These are phyloP conservation scores for Lachnellula cervina DNA, from an alignment of 2,329 filamentous ascomycete species.

Conservation along the genomic window DNA sequence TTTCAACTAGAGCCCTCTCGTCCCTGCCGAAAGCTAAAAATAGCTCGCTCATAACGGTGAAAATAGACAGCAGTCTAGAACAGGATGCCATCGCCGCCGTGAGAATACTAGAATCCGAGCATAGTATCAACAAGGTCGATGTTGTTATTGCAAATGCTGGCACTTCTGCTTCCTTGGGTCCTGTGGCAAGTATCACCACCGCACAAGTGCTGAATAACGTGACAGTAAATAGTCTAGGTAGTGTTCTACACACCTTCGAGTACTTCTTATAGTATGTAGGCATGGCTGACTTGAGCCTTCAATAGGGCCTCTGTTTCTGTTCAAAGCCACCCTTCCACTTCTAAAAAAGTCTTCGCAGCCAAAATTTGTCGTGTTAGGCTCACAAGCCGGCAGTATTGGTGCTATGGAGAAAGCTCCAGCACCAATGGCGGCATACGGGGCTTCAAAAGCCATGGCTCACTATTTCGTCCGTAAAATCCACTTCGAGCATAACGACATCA, in stretches of 20 bases:
- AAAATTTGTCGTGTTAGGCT: conserved; percentile 35
- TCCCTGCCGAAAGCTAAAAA: conserved; percentile 33
- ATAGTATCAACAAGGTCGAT: conserved; percentile 41
- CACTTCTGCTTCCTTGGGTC: conserved; percentile 32
- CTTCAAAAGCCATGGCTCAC: conserved; percentile 36
- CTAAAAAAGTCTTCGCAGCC: conserved; percentile 33
- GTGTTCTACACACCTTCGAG: conserved; percentile 27
- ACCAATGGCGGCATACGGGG: conserved; percentile 35
- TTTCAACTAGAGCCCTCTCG: conserved; percentile 29
- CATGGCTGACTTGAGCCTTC: too few relatives aligned
- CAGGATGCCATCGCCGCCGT: conserved; percentile 34
- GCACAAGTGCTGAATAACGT: conserved; percentile 37
- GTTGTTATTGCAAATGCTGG: conserved; percentile 50
- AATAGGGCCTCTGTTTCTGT: conserved; percentile 36
- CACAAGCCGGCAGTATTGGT: conserved; percentile 17
- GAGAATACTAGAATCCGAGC: conserved; percentile 26
- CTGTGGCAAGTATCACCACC: conserved; percentile 30
- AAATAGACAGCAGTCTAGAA: conserved; percentile 37
- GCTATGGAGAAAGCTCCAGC: conserved; percentile 11
- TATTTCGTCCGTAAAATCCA: conserved; percentile 33
- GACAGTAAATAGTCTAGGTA: conserved; percentile 33
- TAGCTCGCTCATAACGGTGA: conserved; percentile 38
- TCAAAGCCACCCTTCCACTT: conserved; percentile 40
- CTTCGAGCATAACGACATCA: conserved; percentile 27
- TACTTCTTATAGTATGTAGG: too few relatives aligned